Evolutionary conservation across 495 filamentous ascomycete genomes (phyloP).

Genomic region (Apodospora peruviana): DNA sequence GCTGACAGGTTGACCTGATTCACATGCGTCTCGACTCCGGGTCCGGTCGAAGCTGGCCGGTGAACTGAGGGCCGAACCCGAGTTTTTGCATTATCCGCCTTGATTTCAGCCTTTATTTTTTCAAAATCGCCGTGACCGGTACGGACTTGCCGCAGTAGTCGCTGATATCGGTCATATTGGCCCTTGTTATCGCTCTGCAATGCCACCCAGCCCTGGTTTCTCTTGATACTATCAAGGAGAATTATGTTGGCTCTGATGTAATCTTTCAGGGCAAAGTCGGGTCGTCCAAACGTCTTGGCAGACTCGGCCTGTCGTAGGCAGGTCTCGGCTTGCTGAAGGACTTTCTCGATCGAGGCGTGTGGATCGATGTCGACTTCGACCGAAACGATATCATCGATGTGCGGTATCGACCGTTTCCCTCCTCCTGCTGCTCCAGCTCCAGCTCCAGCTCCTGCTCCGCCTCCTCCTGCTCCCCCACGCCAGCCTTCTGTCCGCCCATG

Average conservation of each 20-base stretch:
- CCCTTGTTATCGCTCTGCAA: constrained; percentile 16
- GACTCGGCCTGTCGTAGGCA: constrained; percentile 48
- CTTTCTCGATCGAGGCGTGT: constrained; percentile 39
- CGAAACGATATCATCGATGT: constrained; percentile 67
- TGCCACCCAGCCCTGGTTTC: constrained; percentile 32
- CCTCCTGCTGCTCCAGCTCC: constrained; percentile 1
- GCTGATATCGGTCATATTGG: constrained; percentile 36
- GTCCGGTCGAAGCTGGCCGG: constrained; percentile 3
- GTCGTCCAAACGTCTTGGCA: constrained; percentile 44
- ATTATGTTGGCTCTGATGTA: constrained; percentile 78
- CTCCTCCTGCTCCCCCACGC: too few relatives aligned
- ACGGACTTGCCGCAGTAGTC: constrained; percentile 32
- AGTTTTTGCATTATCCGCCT: constrained; percentile 56
- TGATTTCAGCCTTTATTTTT: constrained; percentile 60
- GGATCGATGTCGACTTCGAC: constrained; percentile 38
- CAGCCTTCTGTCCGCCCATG: too few relatives aligned
- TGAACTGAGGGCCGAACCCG: constrained; percentile 36
- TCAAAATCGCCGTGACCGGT: constrained; percentile 42
- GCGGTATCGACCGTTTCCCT: constrained; percentile 49
- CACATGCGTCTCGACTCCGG: background rate
- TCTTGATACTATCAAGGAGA: constrained; percentile 56
- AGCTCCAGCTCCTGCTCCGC: background rate
- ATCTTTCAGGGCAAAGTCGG: constrained; percentile 52
- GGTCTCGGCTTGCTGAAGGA: constrained; percentile 45
- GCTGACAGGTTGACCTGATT: background rate